A percentile compares a stretch with the other conserved stretches of the same genome.
Conservation (phyloP, 768 basidiomycete species). For the Hygrophoropsis aurantiaca region DNA sequence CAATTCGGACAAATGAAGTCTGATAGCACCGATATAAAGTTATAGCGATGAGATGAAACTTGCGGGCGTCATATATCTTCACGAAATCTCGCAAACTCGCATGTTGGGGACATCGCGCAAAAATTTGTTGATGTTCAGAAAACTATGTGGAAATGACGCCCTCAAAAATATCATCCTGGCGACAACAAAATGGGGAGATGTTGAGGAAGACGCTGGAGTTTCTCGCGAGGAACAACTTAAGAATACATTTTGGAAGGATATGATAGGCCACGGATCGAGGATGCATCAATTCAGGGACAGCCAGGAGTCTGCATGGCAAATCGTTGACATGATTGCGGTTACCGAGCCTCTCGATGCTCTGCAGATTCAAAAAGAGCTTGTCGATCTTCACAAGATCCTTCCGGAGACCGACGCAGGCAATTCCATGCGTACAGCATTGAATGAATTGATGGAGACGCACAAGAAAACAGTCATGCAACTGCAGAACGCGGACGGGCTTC, state of each 20-base stretch:
- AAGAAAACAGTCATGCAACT: no score
- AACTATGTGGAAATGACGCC: conserved; percentile 23
- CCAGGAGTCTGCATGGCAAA: conserved; percentile 24
- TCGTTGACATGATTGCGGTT: conserved; percentile 15
- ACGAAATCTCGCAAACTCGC: conserved; percentile 32
- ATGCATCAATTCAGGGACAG: conserved; percentile 21
- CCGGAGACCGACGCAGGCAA: conserved; percentile 32
- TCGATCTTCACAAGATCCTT: conserved; percentile 25
- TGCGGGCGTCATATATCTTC: conserved; percentile 34
- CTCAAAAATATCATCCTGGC: conserved; percentile 29
- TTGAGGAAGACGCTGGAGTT: conserved; percentile 14
- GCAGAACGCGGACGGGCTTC: no score
- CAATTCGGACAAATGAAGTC: neutral
- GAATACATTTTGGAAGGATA: conserved; percentile 24
- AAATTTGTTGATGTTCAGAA: conserved; percentile 30
- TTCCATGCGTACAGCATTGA: conserved; percentile 15
- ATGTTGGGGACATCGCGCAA: conserved; percentile 27
- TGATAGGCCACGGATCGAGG: conserved; percentile 27
- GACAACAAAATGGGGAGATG: conserved; percentile 37
- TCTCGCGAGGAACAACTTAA: conserved; percentile 29
- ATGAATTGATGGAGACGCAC: no score
- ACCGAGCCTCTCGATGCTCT: no score
- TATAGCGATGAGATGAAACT: conserved; percentile 23
- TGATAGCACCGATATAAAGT: conserved; percentile 9
- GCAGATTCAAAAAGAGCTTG: conserved; percentile 3